phyloP scores from a whole-genome alignment of 1,139 yeast genomes.

The Candida labiduridarum region DNA sequence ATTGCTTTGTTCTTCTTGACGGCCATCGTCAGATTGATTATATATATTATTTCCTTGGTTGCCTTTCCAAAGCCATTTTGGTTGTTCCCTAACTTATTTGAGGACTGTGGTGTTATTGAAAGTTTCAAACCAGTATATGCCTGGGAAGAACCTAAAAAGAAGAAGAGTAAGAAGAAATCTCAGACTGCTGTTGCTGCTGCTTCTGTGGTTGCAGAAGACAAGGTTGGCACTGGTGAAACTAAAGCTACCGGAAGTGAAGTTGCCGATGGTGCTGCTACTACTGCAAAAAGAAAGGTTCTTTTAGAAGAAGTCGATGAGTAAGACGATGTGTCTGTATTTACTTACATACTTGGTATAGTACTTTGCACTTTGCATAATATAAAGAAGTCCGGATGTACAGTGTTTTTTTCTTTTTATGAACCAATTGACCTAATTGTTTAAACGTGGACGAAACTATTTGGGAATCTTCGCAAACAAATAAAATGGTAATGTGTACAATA shows the following conservation, averaged over 20 bases:
- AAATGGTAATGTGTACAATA: no score
- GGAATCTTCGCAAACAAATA: no score
- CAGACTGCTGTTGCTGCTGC: slow-evolving; percentile 11
- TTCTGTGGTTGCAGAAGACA: slow-evolving; percentile 10
- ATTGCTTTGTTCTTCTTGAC: slow-evolving; percentile 74
- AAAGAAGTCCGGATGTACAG: neutral
- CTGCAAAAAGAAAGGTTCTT: slow-evolving; percentile 34
- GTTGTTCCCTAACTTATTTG: slow-evolving; percentile 95
- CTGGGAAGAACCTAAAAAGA: slow-evolving; percentile 66
- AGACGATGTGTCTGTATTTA: neutral
- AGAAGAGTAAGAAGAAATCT: slow-evolving; percentile 22
- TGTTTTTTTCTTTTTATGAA: no score
- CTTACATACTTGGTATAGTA: neutral
- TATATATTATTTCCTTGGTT: slow-evolving; percentile 65
- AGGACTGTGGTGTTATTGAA: slow-evolving; percentile 91
- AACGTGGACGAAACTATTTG: no score
- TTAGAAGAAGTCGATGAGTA: slow-evolving; percentile 54
- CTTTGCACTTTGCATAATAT: neutral
- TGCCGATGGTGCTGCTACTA: slow-evolving; percentile 15
- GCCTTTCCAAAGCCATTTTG: slow-evolving; percentile 75
- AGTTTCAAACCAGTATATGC: slow-evolving; percentile 88
- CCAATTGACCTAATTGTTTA: no score
- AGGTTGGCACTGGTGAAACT: slow-evolving; percentile 11
- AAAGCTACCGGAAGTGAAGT: slow-evolving; percentile 19
- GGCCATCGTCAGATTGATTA: slow-evolving; percentile 76